Base-by-base conservation (phyloP, 768 basidiomycete genomes). In the Pulveroboletus frians region DNA sequence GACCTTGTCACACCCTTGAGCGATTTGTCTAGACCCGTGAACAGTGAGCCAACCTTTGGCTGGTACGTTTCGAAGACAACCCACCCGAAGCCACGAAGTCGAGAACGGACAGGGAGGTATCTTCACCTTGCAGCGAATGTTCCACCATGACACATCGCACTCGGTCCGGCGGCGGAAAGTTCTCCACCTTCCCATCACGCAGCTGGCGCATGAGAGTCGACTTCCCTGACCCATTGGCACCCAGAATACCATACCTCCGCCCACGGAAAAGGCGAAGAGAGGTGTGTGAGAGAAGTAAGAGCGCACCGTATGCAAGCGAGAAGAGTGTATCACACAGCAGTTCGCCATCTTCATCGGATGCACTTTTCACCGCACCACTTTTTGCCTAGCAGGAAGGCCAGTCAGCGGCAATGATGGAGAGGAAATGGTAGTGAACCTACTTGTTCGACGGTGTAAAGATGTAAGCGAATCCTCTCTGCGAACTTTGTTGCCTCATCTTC, bases 221-320 rank as follows among this genome's bases (percentile, higher is more conserved):
- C 71, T 98, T 98, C 56, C 95, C 95, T 49, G 89, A 86, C 52
- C 95, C 95, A 67, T 98, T 98, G n/a, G 88, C 78, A 26, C 93
- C 95, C 40, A 95, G 83, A 57, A 98, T 92, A 62, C 95, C 94
- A 70, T 98, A 98, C 53, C 94, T 81, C 58, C 84, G 83, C 26
- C 94, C 95, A 59, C 92, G 88, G 65, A 90, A 76, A 49, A 98
- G 80, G 52, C 88, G 85, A 51, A 98, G 78, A 26, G 79, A 85
- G 21, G 95, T 97, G 70, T 97, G 94, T 39, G 95, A 97, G 56
- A 97, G 80, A 54, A 98, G 80, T 8, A 97, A 77, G 40, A 97
- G 79, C 43, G 94, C 91, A 57, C 95, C 95, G 64, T 97, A 97
- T 17, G 95, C 93, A 52, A 97, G 77, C 21, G 93, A 96, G 73